Evolutionary conservation across 495 filamentous ascomycete species (phyloP), one percentile per base, ranked within the genome.

Genomic region (Lasiosphaeriaceae sp.): DNA sequence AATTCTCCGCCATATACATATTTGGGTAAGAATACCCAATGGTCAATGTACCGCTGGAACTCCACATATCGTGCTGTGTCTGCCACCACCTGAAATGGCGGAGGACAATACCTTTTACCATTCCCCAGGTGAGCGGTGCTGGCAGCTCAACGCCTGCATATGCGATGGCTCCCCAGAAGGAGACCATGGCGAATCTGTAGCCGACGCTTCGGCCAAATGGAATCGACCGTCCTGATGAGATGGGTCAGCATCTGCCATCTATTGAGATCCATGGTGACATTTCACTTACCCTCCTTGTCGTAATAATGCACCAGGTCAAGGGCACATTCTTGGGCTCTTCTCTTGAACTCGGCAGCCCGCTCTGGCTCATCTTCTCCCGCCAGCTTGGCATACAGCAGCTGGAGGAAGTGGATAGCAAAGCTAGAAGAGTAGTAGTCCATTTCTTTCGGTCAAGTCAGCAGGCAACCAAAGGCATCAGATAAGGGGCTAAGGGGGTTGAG

Each of bases 401-500:
- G 87, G 6, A 90, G 70, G 66, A 87, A 90, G 58, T 90, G 87
- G 60, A 90, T 90, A 3, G 87, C 89, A 64, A 90, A 90, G 51
- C 83, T 86, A 11, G 88, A 88, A 19, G 87, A 90, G 64, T 91
- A 91, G 64, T 91, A 91, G 65, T 90, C 89, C 82, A 91, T 87
- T 65, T 90, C 76, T 79, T 46, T n/a, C n/a, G 3, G 14, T 17
- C 6, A 2, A 17, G 26, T 24, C 16, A 43, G 39, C 39, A 9
- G 17, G 11, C 54, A 19, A 9, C 26, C 26, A 4, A 9, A 31
- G 26, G 4, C 26, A 31, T 9, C 26, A 31, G 4, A 31, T 2
- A 5, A 2, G 14, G 31, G 14, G 11, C 7, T 12, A 31, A 17
- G 4, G 41, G 6, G 48, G 20, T 34, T 6, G 46, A 26, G 21